These are phyloP conservation scores for Sphaerulina vaccinii DNA, from an alignment of 2,329 filamentous ascomycete genomes.

Conservation along the genomic window DNA sequence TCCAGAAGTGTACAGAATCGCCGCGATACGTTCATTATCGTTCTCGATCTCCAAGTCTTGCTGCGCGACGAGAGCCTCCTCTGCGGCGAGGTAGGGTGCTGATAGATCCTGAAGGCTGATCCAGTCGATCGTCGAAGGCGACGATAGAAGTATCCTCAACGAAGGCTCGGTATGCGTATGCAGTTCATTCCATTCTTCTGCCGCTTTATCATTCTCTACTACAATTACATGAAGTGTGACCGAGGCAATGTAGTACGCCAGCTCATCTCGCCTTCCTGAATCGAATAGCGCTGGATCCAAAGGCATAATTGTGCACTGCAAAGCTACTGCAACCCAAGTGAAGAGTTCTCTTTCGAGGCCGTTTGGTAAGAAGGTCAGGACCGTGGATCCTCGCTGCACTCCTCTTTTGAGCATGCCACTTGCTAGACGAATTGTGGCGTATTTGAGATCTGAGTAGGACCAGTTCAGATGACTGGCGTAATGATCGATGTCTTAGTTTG, in stretches of 20 bases:
- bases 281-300: constrained; percentile 1
- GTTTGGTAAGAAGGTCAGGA: constrained; percentile 5
- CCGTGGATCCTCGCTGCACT: constrained; percentile 2
- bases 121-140: background rate
- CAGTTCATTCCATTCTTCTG: background rate
- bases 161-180: background rate
- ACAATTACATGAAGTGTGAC: constrained; percentile 7
- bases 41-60: constrained; percentile 4
- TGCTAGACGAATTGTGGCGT: constrained; percentile 2
- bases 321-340: background rate
- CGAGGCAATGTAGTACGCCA: background rate
- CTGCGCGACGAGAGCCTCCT: background rate
- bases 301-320: constrained; percentile 9
- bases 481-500: background rate
- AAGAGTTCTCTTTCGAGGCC: constrained; percentile 11
- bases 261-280: background rate
- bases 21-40: constrained; percentile 1
- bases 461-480: background rate
- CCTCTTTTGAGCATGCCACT: constrained; percentile 1
- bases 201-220: background rate
- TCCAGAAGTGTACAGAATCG: constrained; percentile 11
- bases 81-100: background rate
- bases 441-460: constrained; percentile 1
- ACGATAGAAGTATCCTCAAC: background rate
- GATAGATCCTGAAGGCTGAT: background rate